These are phyloP conservation scores for Warburgia ugandensis DNA, from an alignment of 164 flowering plant species.

Conservation along the genomic window DNA sequence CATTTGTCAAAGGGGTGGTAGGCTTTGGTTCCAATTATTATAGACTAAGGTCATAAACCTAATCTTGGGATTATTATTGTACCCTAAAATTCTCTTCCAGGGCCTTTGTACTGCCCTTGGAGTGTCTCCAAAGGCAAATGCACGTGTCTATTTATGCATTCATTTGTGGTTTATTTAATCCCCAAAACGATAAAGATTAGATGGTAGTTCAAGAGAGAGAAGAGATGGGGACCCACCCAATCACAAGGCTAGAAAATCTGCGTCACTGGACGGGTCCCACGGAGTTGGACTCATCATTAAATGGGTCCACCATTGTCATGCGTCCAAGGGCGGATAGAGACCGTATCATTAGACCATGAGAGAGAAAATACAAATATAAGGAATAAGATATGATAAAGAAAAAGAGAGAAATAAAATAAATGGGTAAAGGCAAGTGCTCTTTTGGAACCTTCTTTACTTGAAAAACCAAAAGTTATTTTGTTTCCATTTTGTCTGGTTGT, in stretches of 20 bases:
- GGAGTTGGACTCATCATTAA: constrained; percentile 1
- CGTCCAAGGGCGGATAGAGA: constrained; percentile 1
- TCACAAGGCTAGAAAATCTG: too few species aligned
- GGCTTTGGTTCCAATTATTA: neutral
- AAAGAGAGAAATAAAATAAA: neutral
- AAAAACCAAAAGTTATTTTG: neutral
- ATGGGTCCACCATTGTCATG: constrained; percentile 9
- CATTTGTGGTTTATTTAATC: neutral
- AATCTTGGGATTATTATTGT: too few species aligned
- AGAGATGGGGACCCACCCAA: too few species aligned
- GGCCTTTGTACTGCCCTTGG: too few species aligned
- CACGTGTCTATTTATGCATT: constrained; percentile 3
- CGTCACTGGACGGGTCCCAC: too few species aligned
- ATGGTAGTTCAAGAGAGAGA: neutral
- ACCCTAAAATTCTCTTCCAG: too few species aligned
- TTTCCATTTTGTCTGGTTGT: too few species aligned
- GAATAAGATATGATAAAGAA: too few species aligned
- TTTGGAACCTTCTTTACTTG: neutral
- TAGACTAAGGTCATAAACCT: too few species aligned
- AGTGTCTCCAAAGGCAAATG: constrained; percentile 15
- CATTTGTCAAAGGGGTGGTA: neutral
- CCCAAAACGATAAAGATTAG: neutral
- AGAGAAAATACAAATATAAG: too few species aligned
- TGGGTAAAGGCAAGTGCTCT: neutral
- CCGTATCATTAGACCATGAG: constrained; percentile 7